Evolutionary conservation across 202 grass and related monocot genomes (phyloP), one percentile per base, ranked within the genome.

Genomic region (Zizania palustris): DNA sequence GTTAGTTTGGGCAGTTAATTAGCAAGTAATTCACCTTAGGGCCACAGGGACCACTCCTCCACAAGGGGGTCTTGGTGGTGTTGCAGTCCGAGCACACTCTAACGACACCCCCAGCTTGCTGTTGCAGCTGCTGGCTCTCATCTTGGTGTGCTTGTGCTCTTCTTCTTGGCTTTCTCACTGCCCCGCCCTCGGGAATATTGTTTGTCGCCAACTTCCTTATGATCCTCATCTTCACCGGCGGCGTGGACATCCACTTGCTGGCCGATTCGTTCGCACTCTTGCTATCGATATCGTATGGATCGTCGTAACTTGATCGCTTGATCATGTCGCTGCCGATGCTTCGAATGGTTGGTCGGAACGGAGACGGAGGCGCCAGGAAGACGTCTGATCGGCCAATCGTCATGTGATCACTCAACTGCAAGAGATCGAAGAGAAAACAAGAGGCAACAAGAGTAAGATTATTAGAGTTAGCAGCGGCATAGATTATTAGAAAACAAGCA

Each of bases 11-110:
- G 51, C n/a, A 54, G 48, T 50, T 50, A 50, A 45, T 79, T 79
- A 67, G 81, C 16, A 63, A 43, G 36, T 13, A 49, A 44, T 63
- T 74, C 77, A 97, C 94, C 94, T 93, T 97, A 42, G 94, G 94
- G 75, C 94, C 94, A 63, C 91, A 63, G 66, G 94, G 94, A 79
- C 94, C 94, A 74, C 88, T 93, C 62, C 94, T 87, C 94, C 94
- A 97, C 66, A 97, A 71, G 68, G 93, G 93, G 21, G 93, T 97
- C 67, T 91, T 97, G 22, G 88, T 91, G 22, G 93, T 97, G 79
- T 90, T 93, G 84, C 93, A 97, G 70, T 90, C 88, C 16, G 86
- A 97, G 88, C 93, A 97, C 66, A 93, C 91, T 78, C 86, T 89
- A 74, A 93, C 42, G 41, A 90, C 67, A 60, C 84, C 88, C 54